These are phyloP conservation scores for Lepidium campestre DNA, from an alignment of 441 rosid genomes.

Conservation along the genomic window DNA sequence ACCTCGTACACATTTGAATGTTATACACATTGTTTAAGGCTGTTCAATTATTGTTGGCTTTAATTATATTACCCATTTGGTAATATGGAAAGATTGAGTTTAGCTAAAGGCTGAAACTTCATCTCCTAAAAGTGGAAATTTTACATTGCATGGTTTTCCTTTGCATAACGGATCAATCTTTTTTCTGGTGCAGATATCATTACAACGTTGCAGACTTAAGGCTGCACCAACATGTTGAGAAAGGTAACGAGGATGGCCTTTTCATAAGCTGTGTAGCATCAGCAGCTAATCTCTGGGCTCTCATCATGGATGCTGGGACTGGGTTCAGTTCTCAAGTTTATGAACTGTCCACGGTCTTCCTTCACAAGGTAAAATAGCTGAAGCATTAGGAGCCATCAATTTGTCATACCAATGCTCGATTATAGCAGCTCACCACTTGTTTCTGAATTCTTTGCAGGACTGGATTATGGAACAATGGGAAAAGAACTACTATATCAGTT, in stretches of 20 bases:
- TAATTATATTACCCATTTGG: not conserved
- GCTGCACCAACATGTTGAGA: slow-evolving; percentile 74
- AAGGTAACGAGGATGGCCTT: slow-evolving; percentile 88
- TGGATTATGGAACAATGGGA: slow-evolving; percentile 94
- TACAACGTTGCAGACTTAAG: slow-evolving; percentile 87
- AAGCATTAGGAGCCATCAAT: slow-evolving; percentile 9
- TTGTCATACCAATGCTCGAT: not conserved
- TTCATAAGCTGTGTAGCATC: slow-evolving; percentile 88
- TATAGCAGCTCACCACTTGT: slow-evolving; percentile 4
- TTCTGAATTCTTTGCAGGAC: slow-evolving; percentile 42
- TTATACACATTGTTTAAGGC: not conserved
- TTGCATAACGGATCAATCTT: slow-evolving; percentile 12
- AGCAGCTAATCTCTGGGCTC: slow-evolving; percentile 79
- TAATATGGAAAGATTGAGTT: not conserved
- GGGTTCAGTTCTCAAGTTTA: slow-evolving; percentile 80
- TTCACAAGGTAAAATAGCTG: slow-evolving; percentile 64
- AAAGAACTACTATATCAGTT: slow-evolving; percentile 69
- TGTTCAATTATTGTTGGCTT: not conserved
- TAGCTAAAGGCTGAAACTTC: not conserved
- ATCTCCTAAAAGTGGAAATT: not conserved
- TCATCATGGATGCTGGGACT: slow-evolving; percentile 96
- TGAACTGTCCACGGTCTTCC: slow-evolving; percentile 67
- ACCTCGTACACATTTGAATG: not conserved
- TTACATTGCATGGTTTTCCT: not conserved
- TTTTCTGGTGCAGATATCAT: slow-evolving; percentile 61